Evolutionary conservation across 495 filamentous ascomycete species (phyloP), one percentile per base, ranked within the genome.

Genomic region (Elasticomyces elasticus): DNA sequence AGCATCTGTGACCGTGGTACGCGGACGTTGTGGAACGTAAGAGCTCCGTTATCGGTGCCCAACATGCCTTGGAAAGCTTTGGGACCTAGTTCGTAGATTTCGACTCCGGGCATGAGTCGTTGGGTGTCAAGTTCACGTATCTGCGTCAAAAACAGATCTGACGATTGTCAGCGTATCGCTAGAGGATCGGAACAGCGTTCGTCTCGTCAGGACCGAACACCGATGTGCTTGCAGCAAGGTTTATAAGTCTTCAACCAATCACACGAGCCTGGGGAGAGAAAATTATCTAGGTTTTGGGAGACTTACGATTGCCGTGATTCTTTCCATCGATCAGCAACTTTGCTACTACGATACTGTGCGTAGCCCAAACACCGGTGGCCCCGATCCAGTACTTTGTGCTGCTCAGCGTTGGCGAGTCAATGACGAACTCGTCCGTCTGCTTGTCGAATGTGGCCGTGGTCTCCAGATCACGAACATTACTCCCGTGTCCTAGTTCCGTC

Each of bases 361-460:
- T 66, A 33, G 60, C 51, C 31, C 55, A 67, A 47, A 63, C 53
- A 15, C 64, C 64, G 5, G 62, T 49, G 1, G 57, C 54, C 0
- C 64, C 64, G 23, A 58, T 58, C 65, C 65, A 67, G 44, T 56
- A 67, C 51, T 67, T 67, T 17, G 61, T 66, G 25, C 52, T 58
- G 19, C 54, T 57, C 22, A 66, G n/a, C 15, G 57, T 64, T 6
- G 65, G 65, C 4, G 61, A 62, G 40, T 62, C 46, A 15, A 67
- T 61, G 33, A 67, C 48, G 49, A 67, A 67, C 41, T 66, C 57
- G 33, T 67, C 64, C 4, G 42, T 49, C 13, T 47, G 33, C 1
- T 27, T 11, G 38, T 67, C 64, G 20, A 60, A 62, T 10, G 61
- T 66, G 5, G 65, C 65, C 7, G 61, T 66, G 3, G 65, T 67